Percentiles rank a stretch among this genome's conserved stretches.
These are phyloP conservation scores for Lepidium africanum DNA, from an alignment of 345 rosid genomes.

Conservation along the genomic window DNA sequence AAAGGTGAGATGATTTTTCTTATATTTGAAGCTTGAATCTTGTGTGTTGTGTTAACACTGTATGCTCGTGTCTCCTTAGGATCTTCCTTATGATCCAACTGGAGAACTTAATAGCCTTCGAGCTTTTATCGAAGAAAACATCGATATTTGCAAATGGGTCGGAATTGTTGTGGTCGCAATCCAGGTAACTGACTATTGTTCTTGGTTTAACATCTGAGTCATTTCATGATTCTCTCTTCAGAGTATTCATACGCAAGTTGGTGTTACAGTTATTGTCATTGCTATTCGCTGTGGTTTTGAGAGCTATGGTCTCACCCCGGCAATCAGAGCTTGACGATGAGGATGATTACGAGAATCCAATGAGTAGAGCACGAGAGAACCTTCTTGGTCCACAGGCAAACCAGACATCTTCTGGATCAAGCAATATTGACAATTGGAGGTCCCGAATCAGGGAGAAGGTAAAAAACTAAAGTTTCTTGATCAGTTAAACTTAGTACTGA, in stretches of 20 bases:
- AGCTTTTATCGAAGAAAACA: conserved; percentile 60
- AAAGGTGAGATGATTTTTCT: conserved; percentile 38
- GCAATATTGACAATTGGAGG: conserved; percentile 53
- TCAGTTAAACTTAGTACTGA: background rate
- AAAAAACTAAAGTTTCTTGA: background rate
- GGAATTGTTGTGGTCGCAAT: conserved; percentile 57
- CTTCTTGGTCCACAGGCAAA: conserved; percentile 55
- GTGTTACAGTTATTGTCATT: conserved; percentile 55
- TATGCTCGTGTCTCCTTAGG: conserved; percentile 2
- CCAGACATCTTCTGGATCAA: conserved; percentile 52
- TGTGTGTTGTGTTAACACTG: background rate
- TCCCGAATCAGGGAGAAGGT: conserved; percentile 89
- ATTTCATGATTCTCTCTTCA: background rate
- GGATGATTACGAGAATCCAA: conserved; percentile 49
- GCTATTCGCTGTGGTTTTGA: conserved; percentile 62
- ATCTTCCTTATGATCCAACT: conserved; percentile 61
- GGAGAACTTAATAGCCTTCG: conserved; percentile 76
- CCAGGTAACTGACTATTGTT: conserved; percentile 43
- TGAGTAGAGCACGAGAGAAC: conserved; percentile 64
- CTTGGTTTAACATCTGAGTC: background rate
- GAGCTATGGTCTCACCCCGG: conserved; percentile 59
- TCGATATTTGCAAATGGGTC: conserved; percentile 73
- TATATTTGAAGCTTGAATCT: background rate
- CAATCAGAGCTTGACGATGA: conserved; percentile 52
- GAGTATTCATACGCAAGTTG: background rate